phyloP scores from a whole-genome alignment of 2,329 filamentous ascomycete species.

The Phialophora verrucosa region DNA sequence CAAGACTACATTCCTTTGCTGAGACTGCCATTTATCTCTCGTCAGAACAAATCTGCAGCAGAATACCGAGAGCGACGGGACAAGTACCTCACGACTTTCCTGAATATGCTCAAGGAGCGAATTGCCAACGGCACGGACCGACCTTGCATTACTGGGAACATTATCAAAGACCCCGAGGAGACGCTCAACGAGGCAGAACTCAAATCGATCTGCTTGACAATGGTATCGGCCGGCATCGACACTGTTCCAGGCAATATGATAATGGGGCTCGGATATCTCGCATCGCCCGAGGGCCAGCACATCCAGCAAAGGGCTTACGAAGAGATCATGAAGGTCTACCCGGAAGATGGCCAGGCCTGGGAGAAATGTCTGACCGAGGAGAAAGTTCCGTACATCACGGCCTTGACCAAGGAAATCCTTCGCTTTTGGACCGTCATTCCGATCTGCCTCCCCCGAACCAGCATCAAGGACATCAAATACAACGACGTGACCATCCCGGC shows the following conservation, averaged over 20 bases:
- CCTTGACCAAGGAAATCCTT: conserved; percentile 77
- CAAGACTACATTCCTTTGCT: conserved; percentile 82
- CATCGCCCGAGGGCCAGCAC: conserved; percentile 68
- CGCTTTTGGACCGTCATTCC: conserved; percentile 81
- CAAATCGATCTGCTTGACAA: conserved; percentile 80
- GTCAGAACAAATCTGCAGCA: conserved; percentile 64
- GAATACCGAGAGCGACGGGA: conserved; percentile 73
- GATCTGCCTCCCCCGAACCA: conserved; percentile 74
- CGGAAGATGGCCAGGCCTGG: conserved; percentile 73
- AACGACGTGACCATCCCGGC: conserved; percentile 71
- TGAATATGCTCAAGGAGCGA: conserved; percentile 64
- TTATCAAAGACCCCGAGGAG: conserved; percentile 71
- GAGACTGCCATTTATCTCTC: conserved; percentile 64
- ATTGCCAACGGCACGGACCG: conserved; percentile 69
- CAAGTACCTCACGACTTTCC: conserved; percentile 65
- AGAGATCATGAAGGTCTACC: conserved; percentile 74
- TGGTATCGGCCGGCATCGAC: conserved; percentile 81
- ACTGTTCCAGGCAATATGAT: conserved; percentile 80
- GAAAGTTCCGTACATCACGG: conserved; percentile 76
- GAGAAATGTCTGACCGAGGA: conserved; percentile 73
- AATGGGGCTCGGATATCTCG: conserved; percentile 78
- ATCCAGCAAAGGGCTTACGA: conserved; percentile 73
- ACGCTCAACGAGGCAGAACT: conserved; percentile 75
- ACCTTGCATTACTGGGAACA: conserved; percentile 72
- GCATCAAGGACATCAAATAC: conserved; percentile 74